Percentiles rank a stretch among this genome's conserved stretches.
These are phyloP conservation scores for Rhodocollybia butyracea DNA, from an alignment of 768 basidiomycete species.

Conservation along the genomic window DNA sequence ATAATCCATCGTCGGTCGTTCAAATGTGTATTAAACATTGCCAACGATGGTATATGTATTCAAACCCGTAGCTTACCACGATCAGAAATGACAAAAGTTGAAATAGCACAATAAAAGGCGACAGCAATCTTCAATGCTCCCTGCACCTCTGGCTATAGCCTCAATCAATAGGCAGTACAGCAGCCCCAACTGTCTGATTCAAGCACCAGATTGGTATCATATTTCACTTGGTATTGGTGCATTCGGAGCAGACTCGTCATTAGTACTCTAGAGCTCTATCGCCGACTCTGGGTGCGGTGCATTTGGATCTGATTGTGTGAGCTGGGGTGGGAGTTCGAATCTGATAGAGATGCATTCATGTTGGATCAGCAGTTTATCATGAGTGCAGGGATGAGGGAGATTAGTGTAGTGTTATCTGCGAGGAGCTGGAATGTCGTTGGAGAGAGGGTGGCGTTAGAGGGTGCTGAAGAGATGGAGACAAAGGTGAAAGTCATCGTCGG, in stretches of 20 bases:
- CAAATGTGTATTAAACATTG: too few relatives aligned
- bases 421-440: slow-evolving; percentile 30
- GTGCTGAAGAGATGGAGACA: slow-evolving; percentile 18
- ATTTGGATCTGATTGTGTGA: slow-evolving; percentile 28
- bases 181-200: slow-evolving; percentile 57
- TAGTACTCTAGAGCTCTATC: slow-evolving; percentile 65
- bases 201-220: slow-evolving; percentile 53
- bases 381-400: slow-evolving; percentile 26
- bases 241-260: slow-evolving; percentile 36
- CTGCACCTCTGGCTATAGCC: slow-evolving; percentile 11
- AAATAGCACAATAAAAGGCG: neutral
- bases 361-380: slow-evolving; percentile 31
- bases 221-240: slow-evolving; percentile 50
- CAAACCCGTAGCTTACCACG: too few relatives aligned
- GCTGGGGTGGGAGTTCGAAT: slow-evolving; percentile 15
- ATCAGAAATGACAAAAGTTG: neutral
- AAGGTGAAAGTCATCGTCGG: slow-evolving; percentile 28
- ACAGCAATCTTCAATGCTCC: neutral
- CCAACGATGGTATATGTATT: too few relatives aligned
- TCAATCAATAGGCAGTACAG: slow-evolving; percentile 52
- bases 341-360: slow-evolving; percentile 19
- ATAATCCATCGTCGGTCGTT: too few relatives aligned
- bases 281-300: slow-evolving; percentile 46
- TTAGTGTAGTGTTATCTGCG: slow-evolving; percentile 33
- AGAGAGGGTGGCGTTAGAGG: neutral